Conservation (phyloP, 2,329 filamentous ascomycete species). For the Epichloe sp. region DNA sequence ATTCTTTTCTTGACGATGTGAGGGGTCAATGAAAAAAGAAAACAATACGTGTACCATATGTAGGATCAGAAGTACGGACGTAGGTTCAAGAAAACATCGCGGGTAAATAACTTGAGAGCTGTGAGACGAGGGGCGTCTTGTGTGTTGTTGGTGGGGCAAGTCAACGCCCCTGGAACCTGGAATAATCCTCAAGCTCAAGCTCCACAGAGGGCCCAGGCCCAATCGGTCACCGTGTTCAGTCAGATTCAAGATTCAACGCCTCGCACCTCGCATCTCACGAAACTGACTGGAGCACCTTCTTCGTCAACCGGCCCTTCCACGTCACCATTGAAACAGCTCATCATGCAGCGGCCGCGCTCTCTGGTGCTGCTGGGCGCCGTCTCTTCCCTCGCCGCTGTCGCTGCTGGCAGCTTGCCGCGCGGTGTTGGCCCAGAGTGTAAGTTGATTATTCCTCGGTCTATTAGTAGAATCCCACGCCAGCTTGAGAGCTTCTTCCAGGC, state of each 20-base stretch:
- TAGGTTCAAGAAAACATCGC: no score
- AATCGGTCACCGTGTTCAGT: conserved; percentile 7
- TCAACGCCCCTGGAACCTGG: no score
- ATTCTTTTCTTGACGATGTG: no score
- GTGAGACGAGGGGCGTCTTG: no score
- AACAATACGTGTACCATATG: no score
- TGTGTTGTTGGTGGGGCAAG: conserved; percentile 2
- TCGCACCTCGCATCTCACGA: background rate
- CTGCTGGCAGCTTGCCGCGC: conserved; percentile 58
- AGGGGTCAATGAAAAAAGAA: no score
- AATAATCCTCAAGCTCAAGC: background rate
- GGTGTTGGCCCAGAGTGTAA: conserved; percentile 87
- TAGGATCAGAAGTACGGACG: no score
- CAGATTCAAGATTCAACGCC: background rate
- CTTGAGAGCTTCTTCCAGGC: no score
- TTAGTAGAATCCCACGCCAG: no score
- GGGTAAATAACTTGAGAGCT: no score
- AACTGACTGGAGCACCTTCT: background rate
- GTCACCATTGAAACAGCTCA: conserved; percentile 2
- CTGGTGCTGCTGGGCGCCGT: conserved; percentile 39
- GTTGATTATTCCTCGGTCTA: conserved; percentile 21
- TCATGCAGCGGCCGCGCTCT: conserved; percentile 26
- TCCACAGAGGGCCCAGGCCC: background rate
- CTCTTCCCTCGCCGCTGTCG: conserved; percentile 36
- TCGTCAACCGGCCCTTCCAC: background rate